These are phyloP conservation scores for Cunninghamia lanceolata DNA, from an alignment of 75 land plant species.

Conservation along the genomic window DNA sequence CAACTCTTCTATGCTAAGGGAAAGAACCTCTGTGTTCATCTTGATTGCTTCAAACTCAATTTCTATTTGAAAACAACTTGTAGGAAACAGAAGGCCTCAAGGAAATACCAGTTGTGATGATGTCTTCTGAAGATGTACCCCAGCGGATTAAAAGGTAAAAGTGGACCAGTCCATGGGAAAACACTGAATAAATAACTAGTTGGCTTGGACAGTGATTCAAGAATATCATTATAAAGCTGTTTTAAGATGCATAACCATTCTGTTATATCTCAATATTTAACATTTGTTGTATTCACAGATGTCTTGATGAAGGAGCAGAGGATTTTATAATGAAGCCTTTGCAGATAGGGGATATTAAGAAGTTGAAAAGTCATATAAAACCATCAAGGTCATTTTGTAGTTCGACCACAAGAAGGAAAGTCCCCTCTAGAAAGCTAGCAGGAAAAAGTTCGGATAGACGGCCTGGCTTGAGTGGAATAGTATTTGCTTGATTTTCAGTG, in stretches of 20 bases:
- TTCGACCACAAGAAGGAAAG: background rate
- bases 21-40: background rate
- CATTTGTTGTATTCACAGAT: slow-evolving; percentile 16
- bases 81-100: slow-evolving; percentile 11
- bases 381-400: background rate
- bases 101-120: slow-evolving; percentile 36
- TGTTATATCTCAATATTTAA: background rate
- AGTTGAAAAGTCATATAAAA: slow-evolving; percentile 16
- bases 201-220: background rate
- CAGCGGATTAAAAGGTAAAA: slow-evolving; percentile 29
- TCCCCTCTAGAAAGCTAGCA: background rate
- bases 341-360: slow-evolving; percentile 25
- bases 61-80: background rate
- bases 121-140: slow-evolving; percentile 36
- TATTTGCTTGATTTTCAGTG: background rate
- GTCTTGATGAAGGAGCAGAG: slow-evolving; percentile 37
- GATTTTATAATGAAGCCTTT: slow-evolving; percentile 41
- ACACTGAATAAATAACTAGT: background rate
- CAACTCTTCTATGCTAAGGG: background rate
- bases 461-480: background rate
- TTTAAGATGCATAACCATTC: background rate
- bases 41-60: background rate
- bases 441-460: background rate
- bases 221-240: background rate
- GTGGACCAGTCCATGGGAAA: background rate